These are phyloP conservation scores for Fraxinus velutina DNA, from an alignment of 305 asterid genomes.

Conservation along the genomic window DNA sequence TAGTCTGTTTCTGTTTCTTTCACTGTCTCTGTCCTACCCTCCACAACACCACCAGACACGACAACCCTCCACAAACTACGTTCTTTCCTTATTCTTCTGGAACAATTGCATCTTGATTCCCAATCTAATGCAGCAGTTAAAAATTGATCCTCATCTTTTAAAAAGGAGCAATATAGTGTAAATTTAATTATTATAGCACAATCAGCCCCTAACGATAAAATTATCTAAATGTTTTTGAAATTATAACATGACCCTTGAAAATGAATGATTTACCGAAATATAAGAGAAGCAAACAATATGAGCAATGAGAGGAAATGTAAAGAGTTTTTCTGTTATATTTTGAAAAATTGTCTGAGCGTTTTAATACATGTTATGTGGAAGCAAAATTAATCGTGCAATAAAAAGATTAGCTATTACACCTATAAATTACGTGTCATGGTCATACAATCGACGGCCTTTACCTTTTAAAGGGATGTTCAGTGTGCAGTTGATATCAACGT, in stretches of 20 bases:
- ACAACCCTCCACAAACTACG: slow-evolving; percentile 20
- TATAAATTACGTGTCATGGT: background rate
- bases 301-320: background rate
- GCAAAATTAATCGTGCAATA: background rate
- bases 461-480: background rate
- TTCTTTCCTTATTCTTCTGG: slow-evolving; percentile 2
- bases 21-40: slow-evolving; percentile 29
- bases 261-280: background rate
- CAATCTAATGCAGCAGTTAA: background rate
- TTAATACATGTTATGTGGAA: background rate
- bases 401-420: background rate
- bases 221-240: background rate
- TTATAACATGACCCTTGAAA: background rate
- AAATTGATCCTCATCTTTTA: background rate
- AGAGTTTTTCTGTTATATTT: background rate
- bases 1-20: slow-evolving; percentile 30
- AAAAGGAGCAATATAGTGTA: background rate
- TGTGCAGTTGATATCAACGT: background rate
- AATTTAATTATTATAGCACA: background rate
- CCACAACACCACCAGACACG: slow-evolving; percentile 24
- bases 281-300: background rate
- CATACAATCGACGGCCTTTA: background rate
- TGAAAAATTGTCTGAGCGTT: background rate
- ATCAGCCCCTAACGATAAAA: background rate
- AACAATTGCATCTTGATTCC: background rate